Evolutionary conservation across 129 eudicot genomes (phyloP), one percentile per base, ranked within the genome.

Genomic region (Chrysanthemum makinoi): DNA sequence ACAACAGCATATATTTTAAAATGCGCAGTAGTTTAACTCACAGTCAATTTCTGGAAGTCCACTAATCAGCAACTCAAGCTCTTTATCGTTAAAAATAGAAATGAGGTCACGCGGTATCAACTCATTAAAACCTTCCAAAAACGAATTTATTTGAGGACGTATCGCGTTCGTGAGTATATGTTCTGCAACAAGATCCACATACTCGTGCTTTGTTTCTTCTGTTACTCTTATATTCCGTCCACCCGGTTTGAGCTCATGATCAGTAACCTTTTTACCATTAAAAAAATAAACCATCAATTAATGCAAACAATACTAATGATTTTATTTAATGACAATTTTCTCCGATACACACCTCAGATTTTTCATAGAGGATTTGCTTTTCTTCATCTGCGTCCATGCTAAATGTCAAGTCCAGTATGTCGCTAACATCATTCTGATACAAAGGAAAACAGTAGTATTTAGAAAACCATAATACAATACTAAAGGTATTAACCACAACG

Each of bases 361-460:
- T 94, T 83, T 90, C 99, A 52, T 94, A 94, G 33, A 94, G 96
- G 63, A 94, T 94, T 71, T 83, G 97, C 43, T 90, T 94, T 80
- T 94, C 98, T 83, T 94, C 99, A 84, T 94, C 99, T 0, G 99
- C 96, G 33, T 94, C 99, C 99, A 94, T 94, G 88, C 99, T 94
- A 81, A 94, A 94, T 50, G 99, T 94, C 69, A 94, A 82, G 81
- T 87, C 99, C 55, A 88, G 97, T 64, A 94, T 90, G 74, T 87
- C 96, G 22, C 81, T 94, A 69, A 90, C 94, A 81, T 94, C 99
- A 79, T 94, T 94, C 99, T 94, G 96, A 76, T 17, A 69, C 26
- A 64, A 65, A 12, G 15, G n/a, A 26, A 48, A 61, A 76, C 63
- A 30, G 26, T 24, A 56, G 47, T 14, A 49, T 6, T 10, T 10